Percentiles rank a stretch among this genome's conserved stretches.
Evolutionary conservation across 768 basidiomycete species (phyloP).

Genomic region (Podaxis mareebaensis): DNA sequence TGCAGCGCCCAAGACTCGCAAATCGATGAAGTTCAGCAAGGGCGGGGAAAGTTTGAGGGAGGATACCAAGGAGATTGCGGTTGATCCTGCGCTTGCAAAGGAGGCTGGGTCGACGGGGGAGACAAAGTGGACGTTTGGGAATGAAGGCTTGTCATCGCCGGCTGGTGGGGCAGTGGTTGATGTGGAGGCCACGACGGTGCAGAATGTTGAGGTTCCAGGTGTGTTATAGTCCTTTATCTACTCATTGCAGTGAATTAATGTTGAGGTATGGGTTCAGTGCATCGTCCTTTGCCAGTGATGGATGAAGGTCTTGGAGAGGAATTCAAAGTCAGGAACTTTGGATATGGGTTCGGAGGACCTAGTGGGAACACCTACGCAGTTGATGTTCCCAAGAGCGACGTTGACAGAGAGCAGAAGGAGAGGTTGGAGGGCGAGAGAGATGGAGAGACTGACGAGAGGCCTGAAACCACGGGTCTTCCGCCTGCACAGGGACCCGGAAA

Average conservation of each 20-base stretch:
- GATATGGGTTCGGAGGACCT: slow-evolving; percentile 60
- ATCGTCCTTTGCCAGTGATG: neutral
- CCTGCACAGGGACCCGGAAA: neutral
- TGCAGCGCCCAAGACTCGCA: neutral
- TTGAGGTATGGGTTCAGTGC: neutral
- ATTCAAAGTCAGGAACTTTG: slow-evolving; percentile 61
- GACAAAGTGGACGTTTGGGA: slow-evolving; percentile 61
- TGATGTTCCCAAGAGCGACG: slow-evolving; percentile 27
- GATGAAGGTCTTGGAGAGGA: slow-evolving; percentile 28
- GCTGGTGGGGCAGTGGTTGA: slow-evolving; percentile 3
- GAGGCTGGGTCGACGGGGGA: slow-evolving; percentile 5
- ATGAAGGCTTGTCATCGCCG: slow-evolving; percentile 28
- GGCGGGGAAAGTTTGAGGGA: slow-evolving; percentile 5
- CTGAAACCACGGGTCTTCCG: neutral
- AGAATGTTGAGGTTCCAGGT: neutral
- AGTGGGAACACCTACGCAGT: slow-evolving; percentile 37
- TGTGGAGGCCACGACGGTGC: neutral
- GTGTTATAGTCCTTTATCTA: neutral
- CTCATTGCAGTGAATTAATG: neutral
- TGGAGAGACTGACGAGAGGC: neutral
- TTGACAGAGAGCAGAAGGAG: neutral
- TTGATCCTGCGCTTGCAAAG: slow-evolving; percentile 14
- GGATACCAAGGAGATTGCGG: slow-evolving; percentile 13
- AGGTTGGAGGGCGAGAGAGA: neutral
- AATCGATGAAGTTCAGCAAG: neutral